Evolutionary conservation across 106 monocot species (phyloP).

Genomic region (Gastrodia elata): DNA sequence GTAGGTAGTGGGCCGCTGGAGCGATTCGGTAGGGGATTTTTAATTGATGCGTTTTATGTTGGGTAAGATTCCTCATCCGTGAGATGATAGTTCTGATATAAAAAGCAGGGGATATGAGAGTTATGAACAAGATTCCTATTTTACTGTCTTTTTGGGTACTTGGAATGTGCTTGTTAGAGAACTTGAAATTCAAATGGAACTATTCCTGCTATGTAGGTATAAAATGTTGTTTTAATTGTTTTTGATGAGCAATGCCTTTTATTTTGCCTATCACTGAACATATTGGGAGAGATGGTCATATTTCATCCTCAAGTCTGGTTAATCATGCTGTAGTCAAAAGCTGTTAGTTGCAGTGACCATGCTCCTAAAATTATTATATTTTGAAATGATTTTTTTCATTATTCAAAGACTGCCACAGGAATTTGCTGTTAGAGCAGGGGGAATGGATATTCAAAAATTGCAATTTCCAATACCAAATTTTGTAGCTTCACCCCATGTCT

Average conservation of each 20-base stretch:
- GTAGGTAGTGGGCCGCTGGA: not conserved
- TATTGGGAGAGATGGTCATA: not conserved
- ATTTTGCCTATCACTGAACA: not conserved
- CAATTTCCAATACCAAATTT: not conserved
- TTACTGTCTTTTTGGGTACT: not conserved
- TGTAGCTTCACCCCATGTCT: not conserved
- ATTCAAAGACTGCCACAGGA: not conserved
- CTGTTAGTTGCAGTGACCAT: not conserved
- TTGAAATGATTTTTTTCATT: not conserved
- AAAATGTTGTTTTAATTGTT: not conserved
- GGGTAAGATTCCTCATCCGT: not conserved
- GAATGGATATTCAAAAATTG: not conserved
- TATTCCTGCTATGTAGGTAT: not conserved
- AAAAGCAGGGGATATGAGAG: not conserved
- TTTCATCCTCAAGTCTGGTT: not conserved
- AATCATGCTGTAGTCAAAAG: not conserved
- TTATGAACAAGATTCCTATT: not conserved
- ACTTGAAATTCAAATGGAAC: not conserved
- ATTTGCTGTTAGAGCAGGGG: not conserved
- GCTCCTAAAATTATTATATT: not conserved
- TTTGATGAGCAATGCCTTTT: not conserved
- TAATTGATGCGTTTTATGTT: not conserved
- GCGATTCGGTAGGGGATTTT: not conserved
- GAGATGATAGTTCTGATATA: not conserved
- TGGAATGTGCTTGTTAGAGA: not conserved